Conservation (phyloP, 2,329 filamentous ascomycete species). For the Clarireedia monteithiana region DNA sequence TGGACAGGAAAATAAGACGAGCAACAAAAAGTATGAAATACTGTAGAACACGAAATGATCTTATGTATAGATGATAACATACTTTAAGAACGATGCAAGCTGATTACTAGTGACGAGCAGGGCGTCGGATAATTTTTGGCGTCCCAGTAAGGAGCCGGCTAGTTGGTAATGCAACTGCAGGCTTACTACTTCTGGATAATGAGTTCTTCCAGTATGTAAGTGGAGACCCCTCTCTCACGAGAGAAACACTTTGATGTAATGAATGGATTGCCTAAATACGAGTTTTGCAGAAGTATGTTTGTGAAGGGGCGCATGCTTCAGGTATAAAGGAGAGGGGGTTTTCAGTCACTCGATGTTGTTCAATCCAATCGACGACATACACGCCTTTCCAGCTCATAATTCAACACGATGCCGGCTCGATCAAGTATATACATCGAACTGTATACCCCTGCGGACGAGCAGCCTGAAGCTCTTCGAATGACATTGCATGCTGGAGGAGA, state of each 20-base stretch:
- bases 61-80: background rate
- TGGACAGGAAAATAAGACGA: background rate
- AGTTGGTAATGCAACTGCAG: constrained; percentile 3
- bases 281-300: background rate
- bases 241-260: background rate
- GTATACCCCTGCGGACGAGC: constrained; percentile 6
- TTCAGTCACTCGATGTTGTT: background rate
- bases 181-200: constrained; percentile 1
- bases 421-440: constrained; percentile 6
- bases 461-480: constrained; percentile 4
- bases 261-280: background rate
- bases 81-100: background rate
- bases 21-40: background rate
- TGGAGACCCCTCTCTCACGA: background rate
- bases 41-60: background rate
- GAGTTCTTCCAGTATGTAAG: background rate
- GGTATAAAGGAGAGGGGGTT: background rate
- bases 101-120: background rate
- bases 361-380: background rate
- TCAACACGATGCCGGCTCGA: background rate
- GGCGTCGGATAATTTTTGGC: background rate
- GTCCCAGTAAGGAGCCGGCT: background rate
- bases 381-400: background rate
- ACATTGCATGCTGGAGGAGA: constrained; percentile 3
- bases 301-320: background rate